A percentile compares a stretch with the other conserved stretches of the same genome.
Conservation (phyloP, 164 flowering plant species). For the Piper longum region DNA sequence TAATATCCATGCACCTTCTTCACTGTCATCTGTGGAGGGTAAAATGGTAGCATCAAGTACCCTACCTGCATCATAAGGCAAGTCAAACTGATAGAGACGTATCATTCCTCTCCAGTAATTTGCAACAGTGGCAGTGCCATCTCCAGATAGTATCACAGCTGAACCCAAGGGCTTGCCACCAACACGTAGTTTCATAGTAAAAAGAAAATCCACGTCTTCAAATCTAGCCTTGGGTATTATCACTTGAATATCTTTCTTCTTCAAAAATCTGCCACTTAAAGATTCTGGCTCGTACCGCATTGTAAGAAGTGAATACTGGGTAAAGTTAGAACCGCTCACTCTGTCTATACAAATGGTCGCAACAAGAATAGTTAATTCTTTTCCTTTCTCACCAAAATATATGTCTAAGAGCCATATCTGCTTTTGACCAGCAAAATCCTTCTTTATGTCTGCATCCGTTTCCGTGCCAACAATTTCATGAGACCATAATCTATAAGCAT, state of each 20-base stretch:
- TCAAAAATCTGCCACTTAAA: conserved; percentile 35
- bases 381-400: conserved; percentile 60
- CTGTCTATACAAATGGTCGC: conserved; percentile 82
- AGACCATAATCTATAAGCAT: conserved; percentile 63
- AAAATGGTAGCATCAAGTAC: conserved; percentile 88
- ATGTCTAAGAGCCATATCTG: conserved; percentile 87
- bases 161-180: conserved; percentile 98
- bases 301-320: conserved; percentile 73
- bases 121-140: conserved; percentile 89
- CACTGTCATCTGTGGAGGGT: conserved; percentile 55
- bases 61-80: conserved; percentile 91
- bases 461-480: conserved; percentile 74
- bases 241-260: conserved; percentile 73
- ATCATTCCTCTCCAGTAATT: conserved; percentile 52
- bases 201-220: conserved; percentile 71
- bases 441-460: conserved; percentile 70
- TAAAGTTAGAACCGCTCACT: conserved; percentile 71
- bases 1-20: conserved; percentile 83
- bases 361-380: conserved; percentile 67
- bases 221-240: conserved; percentile 90
- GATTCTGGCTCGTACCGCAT: conserved; percentile 62
- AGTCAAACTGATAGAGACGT: conserved; percentile 73
- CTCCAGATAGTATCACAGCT: conserved; percentile 68
- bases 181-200: conserved; percentile 69
- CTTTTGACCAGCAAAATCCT: conserved; percentile 84